Evolutionary conservation across 768 basidiomycete genomes (phyloP).

Genomic region (Trametopsis cervina): DNA sequence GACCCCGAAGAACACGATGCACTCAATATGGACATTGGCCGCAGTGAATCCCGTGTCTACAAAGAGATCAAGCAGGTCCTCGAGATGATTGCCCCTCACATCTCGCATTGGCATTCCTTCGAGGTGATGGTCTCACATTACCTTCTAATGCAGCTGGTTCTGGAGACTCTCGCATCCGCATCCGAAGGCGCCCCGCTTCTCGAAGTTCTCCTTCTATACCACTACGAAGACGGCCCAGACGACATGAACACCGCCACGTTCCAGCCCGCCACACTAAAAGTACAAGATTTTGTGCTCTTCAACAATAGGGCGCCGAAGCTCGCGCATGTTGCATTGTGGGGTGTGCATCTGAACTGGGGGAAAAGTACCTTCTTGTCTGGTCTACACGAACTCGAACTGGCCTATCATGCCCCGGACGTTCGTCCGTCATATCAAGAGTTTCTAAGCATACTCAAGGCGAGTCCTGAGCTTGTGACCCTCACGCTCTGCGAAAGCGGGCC

Average conservation of each 20-base stretch:
- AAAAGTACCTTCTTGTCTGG: conserved; percentile 35
- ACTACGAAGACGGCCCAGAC: conserved; percentile 40
- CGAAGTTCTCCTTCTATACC: conserved; percentile 46
- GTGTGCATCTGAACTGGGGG: conserved; percentile 66
- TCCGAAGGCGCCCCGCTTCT: conserved; percentile 43
- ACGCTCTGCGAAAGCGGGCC: conserved; percentile 55
- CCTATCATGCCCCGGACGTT: conserved; percentile 56
- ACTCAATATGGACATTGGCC: conserved; percentile 12
- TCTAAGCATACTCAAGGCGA: conserved; percentile 40
- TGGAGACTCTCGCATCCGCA: conserved; percentile 36
- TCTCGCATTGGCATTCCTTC: conserved; percentile 46
- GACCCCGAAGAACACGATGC: conserved; percentile 11
- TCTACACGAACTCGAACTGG: conserved; percentile 48
- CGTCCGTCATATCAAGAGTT: conserved; percentile 55
- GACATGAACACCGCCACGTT: conserved; percentile 25
- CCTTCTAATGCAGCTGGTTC: conserved; percentile 29
- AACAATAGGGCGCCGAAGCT: conserved; percentile 48
- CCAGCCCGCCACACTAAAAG: conserved; percentile 32
- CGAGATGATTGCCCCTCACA: conserved; percentile 42
- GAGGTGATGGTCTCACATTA: conserved; percentile 41
- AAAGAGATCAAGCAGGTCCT: conserved; percentile 18
- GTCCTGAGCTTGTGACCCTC: conserved; percentile 48
- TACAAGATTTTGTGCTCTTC: conserved; percentile 43
- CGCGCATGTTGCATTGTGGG: conserved; percentile 47
- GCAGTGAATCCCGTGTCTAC: conserved; percentile 10